Conservation (phyloP, 208 protist genomes). For the Plasmodiophora brassicae region DNA sequence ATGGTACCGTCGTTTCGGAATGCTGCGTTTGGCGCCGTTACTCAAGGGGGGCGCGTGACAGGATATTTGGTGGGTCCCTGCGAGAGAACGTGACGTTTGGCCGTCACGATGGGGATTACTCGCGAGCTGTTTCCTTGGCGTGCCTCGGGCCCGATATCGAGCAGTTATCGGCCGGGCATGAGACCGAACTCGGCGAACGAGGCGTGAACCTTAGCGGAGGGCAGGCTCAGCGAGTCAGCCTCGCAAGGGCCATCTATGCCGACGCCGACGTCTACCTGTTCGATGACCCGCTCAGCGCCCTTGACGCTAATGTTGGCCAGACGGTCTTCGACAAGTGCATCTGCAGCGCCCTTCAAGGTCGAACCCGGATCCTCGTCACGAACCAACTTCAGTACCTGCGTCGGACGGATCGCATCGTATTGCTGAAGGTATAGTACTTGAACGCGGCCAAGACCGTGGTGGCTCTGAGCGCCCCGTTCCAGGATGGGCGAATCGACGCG, state of each 20-base stretch:
- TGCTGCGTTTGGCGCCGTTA: too few species aligned
- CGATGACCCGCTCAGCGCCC: slow-evolving; percentile 62
- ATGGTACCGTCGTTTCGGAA: slow-evolving; percentile 56
- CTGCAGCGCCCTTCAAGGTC: slow-evolving; percentile 9
- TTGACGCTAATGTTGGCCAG: slow-evolving; percentile 49
- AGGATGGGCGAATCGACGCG: slow-evolving; percentile 26
- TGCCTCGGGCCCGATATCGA: slow-evolving; percentile 59
- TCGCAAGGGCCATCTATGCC: slow-evolving; percentile 37
- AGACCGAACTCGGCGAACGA: slow-evolving; percentile 58
- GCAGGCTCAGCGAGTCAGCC: slow-evolving; percentile 32
- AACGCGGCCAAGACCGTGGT: too few species aligned
- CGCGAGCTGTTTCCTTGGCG: not conserved
- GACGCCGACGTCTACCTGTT: slow-evolving; percentile 62
- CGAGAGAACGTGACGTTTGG: not conserved
- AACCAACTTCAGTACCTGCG: slow-evolving; percentile 49
- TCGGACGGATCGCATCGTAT: slow-evolving; percentile 24
- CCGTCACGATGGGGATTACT: not conserved
- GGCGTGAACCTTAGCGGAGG: slow-evolving; percentile 54
- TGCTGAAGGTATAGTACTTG: slow-evolving; percentile 8
- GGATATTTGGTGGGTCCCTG: slow-evolving; percentile 3
- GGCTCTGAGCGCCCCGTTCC: not conserved
- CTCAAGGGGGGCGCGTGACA: too few species aligned
- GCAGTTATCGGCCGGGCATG: slow-evolving; percentile 35
- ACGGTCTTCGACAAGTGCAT: slow-evolving; percentile 49
- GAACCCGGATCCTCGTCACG: slow-evolving; percentile 45